These are phyloP conservation scores for Ceratonia siliqua DNA, from an alignment of 306 rosid species.

Conservation along the genomic window DNA sequence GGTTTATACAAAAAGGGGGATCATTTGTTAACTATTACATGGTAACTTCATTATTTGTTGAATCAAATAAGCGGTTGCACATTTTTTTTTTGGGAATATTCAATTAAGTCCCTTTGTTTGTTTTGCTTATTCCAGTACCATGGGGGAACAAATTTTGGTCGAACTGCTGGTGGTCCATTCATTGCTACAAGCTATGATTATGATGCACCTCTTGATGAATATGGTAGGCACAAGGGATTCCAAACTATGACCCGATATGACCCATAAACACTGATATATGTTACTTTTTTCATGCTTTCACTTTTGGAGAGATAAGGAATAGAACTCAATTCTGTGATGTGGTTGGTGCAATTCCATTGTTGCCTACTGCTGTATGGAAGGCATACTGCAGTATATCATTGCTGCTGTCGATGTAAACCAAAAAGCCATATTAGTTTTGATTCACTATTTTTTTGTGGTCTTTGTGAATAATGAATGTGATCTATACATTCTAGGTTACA, in stretches of 20 bases:
- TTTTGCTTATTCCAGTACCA: conserved; percentile 67
- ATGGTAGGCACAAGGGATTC: conserved; percentile 55
- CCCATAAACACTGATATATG: neutral
- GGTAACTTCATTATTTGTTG: conserved; percentile 52
- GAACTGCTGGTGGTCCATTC: conserved; percentile 99
- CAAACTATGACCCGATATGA: neutral
- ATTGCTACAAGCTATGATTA: conserved; percentile 98
- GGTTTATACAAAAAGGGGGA: conserved; percentile 93
- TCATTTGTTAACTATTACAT: conserved; percentile 90
- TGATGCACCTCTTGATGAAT: conserved; percentile 97
- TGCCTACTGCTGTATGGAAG: neutral
- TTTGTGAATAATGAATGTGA: neutral
- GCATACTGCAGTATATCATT: neutral
- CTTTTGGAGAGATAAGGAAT: neutral
- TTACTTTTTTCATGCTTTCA: neutral
- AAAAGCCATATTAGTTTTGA: neutral
- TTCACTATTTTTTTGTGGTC: neutral
- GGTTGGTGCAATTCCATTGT: conserved; percentile 5
- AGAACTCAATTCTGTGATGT: neutral
- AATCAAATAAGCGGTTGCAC: neutral
- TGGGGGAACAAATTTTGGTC: conserved; percentile 97
- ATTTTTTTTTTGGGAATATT: conserved; percentile 4
- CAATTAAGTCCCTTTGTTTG: conserved; percentile 13
- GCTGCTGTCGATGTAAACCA: neutral
- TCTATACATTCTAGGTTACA: neutral